Evolutionary conservation across 306 rosid genomes (phyloP).

Genomic region (Cajanus cajan): DNA sequence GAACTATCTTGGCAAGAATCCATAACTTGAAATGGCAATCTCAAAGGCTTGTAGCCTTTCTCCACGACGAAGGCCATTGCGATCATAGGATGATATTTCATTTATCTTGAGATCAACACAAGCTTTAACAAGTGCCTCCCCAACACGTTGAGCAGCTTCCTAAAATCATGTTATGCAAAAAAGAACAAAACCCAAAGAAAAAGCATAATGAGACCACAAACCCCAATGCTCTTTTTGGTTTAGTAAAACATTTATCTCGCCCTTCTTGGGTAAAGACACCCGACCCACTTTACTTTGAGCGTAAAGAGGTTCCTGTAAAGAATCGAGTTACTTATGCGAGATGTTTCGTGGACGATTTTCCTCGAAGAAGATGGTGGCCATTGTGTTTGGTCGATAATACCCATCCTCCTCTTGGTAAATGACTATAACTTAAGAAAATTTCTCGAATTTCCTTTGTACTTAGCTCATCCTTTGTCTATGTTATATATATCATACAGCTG

Average conservation of each 20-base stretch:
- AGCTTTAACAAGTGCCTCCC: slow-evolving; percentile 73
- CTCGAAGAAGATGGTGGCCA: no score
- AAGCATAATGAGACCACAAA: background rate
- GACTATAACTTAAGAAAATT: slow-evolving; percentile 62
- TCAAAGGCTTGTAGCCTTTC: slow-evolving; percentile 74
- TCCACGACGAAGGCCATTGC: slow-evolving; percentile 68
- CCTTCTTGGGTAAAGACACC: no score
- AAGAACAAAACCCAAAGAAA: background rate
- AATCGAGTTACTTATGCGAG: no score
- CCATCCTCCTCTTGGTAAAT: slow-evolving; percentile 54
- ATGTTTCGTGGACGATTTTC: no score
- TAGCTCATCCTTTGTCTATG: no score
- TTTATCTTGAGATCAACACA: slow-evolving; percentile 60
- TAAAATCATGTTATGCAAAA: slow-evolving; percentile 18
- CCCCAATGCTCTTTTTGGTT: no score
- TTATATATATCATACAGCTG: no score
- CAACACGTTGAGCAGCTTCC: slow-evolving; percentile 85
- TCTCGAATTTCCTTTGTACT: no score
- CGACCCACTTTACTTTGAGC: no score
- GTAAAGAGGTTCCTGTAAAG: no score
- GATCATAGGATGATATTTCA: slow-evolving; percentile 75
- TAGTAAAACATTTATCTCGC: no score
- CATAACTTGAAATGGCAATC: slow-evolving; percentile 58
- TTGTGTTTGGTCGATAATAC: background rate
- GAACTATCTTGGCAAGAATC: slow-evolving; percentile 65